Evolutionary conservation across 1,284 basidiomycete genomes (phyloP).

Genomic region (Wallemia mellicola): DNA sequence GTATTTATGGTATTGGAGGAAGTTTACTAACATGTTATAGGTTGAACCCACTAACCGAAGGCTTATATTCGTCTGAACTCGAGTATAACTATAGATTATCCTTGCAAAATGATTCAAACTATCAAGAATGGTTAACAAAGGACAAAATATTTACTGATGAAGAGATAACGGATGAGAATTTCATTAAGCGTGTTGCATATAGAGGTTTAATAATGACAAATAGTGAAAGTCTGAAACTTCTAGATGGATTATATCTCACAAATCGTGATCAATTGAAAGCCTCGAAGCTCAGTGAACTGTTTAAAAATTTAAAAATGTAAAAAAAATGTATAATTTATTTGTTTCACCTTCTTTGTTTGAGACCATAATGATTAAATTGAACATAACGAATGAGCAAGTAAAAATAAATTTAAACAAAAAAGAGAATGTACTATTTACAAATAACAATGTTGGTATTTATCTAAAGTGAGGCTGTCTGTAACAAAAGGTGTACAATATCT

Average conservation of each 20-base stretch:
- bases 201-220: conserved; percentile 53
- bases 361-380: neutral
- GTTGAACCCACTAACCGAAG: conserved; percentile 26
- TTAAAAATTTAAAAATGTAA: too few relatives aligned
- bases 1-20: conserved; percentile 79
- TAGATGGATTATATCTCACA: conserved; percentile 53
- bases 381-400: too few relatives aligned
- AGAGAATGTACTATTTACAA: neutral
- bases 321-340: too few relatives aligned
- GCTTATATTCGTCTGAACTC: conserved; percentile 6
- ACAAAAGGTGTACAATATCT: neutral
- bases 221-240: conserved; percentile 30
- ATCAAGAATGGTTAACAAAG: conserved; percentile 2
- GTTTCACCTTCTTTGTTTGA: too few relatives aligned
- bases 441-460: neutral
- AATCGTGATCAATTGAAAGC: conserved; percentile 57
- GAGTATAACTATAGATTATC: conserved; percentile 6
- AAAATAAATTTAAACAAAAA: too few relatives aligned
- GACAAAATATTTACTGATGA: neutral
- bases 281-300: too few relatives aligned
- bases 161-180: conserved; percentile 41
- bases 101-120: conserved; percentile 2
- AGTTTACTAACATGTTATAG: conserved; percentile 41
- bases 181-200: conserved; percentile 55
- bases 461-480: neutral